phyloP scores from a whole-genome alignment of 1,284 basidiomycete genomes.

The Sporisorium exsertum region DNA sequence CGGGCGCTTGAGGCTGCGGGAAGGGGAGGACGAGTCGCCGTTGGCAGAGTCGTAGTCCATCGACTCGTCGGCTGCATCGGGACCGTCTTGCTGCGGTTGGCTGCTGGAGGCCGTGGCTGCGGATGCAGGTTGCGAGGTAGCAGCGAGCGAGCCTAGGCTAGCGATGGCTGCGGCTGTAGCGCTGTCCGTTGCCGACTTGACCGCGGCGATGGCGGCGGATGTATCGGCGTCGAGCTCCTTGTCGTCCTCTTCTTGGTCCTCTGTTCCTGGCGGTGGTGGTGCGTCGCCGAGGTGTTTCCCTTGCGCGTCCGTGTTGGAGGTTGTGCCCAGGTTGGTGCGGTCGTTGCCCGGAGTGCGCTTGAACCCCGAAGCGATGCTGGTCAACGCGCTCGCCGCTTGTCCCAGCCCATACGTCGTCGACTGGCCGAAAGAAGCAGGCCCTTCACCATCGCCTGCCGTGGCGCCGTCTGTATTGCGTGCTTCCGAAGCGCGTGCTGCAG shows the following conservation, averaged over 20 bases:
- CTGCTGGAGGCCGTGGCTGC: constrained; percentile 4
- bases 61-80: constrained; percentile 14
- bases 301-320: background rate
- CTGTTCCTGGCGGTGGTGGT: constrained; percentile 36
- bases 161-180: constrained; percentile 62
- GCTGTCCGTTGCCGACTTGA: constrained; percentile 45
- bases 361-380: constrained; percentile 58
- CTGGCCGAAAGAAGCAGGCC: constrained; percentile 8
- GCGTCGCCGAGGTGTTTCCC: constrained; percentile 33
- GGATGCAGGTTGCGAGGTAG: constrained; percentile 7
- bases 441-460: background rate
- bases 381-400: constrained; percentile 62
- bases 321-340: constrained; percentile 6
- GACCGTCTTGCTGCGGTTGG: background rate
- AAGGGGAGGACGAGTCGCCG: constrained; percentile 14
- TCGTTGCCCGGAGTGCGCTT: constrained; percentile 47
- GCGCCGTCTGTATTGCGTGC: constrained; percentile 18
- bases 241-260: constrained; percentile 2
- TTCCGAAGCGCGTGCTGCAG: constrained; percentile 55
- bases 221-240: constrained; percentile 23
- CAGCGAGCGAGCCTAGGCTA: constrained; percentile 56
- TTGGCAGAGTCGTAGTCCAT: constrained; percentile 22
- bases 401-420: constrained; percentile 41
- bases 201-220: constrained; percentile 30
- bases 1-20: constrained; percentile 35